phyloP scores from a whole-genome alignment of 495 filamentous ascomycete species.

The Diplogelasinospora grovesii region DNA sequence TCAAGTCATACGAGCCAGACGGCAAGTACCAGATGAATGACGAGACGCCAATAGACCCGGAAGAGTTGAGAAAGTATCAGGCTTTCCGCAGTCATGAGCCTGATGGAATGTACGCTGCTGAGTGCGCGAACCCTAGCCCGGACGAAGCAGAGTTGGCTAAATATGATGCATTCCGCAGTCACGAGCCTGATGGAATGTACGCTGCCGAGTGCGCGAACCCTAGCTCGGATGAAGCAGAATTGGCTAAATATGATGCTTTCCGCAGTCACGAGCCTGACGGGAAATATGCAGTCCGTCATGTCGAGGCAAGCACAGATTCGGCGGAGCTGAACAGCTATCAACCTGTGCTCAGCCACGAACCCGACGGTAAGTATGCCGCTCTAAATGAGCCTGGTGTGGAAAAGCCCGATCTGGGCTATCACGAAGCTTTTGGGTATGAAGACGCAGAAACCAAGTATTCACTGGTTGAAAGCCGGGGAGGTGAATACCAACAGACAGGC shows the following conservation, averaged over 20 bases:
- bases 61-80: constrained; percentile 9
- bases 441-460: constrained; percentile 17
- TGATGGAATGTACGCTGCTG: constrained; percentile 10
- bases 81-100: constrained; percentile 9
- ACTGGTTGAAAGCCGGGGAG: neutral
- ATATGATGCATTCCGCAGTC: constrained; percentile 28
- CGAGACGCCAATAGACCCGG: neutral
- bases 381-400: constrained; percentile 2
- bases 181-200: constrained; percentile 30
- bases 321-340: constrained; percentile 23
- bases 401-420: constrained; percentile 26
- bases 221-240: constrained; percentile 1
- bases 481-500: constrained; percentile 4
- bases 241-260: constrained; percentile 10
- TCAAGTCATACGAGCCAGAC: constrained; percentile 19
- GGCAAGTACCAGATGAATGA: constrained; percentile 15
- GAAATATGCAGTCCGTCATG: neutral
- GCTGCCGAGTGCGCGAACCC: constrained; percentile 9
- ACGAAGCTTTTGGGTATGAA: constrained; percentile 23
- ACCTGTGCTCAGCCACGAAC: constrained; percentile 27
- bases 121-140: neutral
- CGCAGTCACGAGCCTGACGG: constrained; percentile 9
- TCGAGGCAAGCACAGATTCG: constrained; percentile 3
- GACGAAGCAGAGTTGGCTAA: constrained; percentile 18
- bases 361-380: constrained; percentile 22